phyloP scores from a whole-genome alignment of 2,329 filamentous ascomycete genomes.

The Fusarium circinatum region DNA sequence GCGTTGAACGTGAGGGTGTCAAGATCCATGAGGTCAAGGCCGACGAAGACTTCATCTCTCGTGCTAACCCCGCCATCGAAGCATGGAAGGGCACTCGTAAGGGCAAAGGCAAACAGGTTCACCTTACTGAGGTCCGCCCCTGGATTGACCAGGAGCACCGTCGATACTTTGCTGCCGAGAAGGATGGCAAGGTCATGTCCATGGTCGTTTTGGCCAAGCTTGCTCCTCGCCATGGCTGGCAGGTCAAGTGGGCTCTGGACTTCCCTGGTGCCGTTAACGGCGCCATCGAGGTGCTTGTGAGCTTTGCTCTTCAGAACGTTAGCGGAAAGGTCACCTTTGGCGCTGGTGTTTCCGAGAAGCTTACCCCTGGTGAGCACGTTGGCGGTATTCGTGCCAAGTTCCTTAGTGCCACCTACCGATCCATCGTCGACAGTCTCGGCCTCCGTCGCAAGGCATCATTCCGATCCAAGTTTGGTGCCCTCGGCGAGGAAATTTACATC shows the following conservation, averaged over 20 bases:
- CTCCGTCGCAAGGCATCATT: conserved; percentile 89
- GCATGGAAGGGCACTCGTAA: conserved; percentile 85
- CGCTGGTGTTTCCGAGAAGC: conserved; percentile 78
- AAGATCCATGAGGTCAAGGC: conserved; percentile 78
- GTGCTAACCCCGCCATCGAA: conserved; percentile 76
- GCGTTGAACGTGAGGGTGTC: conserved; percentile 84
- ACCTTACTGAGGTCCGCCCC: conserved; percentile 88
- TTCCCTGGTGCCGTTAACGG: conserved; percentile 89
- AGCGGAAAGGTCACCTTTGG: conserved; percentile 81
- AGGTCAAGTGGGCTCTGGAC: conserved; percentile 96
- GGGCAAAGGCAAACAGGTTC: conserved; percentile 82
- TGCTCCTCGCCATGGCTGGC: conserved; percentile 84
- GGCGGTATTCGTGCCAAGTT: conserved; percentile 83
- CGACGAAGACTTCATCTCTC: conserved; percentile 75
- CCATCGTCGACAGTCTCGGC: conserved; percentile 83
- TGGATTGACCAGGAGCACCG: conserved; percentile 88
- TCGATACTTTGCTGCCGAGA: conserved; percentile 84
- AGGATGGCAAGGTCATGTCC: conserved; percentile 77
- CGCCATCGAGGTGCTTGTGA: conserved; percentile 85
- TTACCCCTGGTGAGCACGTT: conserved; percentile 84
- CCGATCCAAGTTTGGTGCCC: conserved; percentile 87
- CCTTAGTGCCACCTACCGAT: conserved; percentile 83
- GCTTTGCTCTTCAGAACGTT: conserved; percentile 69
- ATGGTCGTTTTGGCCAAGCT: conserved; percentile 88
- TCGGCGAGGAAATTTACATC: conserved; percentile 87